A percentile compares a stretch with the other conserved stretches of the same genome.
Conservation (phyloP, 495 filamentous ascomycete species). For the Aspergillus baeticus region DNA sequence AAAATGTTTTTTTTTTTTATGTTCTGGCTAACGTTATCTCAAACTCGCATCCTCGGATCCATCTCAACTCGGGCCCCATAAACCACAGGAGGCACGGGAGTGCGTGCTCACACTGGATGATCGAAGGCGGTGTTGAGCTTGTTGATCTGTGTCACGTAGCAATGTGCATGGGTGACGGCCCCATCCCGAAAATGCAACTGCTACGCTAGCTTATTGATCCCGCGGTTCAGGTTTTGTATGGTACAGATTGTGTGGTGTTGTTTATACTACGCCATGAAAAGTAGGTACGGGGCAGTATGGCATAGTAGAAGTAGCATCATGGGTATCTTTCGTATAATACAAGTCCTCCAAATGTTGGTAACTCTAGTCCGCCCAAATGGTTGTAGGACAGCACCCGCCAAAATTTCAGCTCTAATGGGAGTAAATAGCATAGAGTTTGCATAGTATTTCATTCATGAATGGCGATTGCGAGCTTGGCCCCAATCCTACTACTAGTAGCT, state of each 20-base stretch:
- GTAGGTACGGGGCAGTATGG: neutral
- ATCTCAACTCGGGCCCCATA: neutral
- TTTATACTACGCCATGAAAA: no score
- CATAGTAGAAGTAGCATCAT: neutral
- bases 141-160: neutral
- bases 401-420: neutral
- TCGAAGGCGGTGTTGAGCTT: neutral
- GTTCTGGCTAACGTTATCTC: no score
- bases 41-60: no score
- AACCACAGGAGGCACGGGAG: neutral
- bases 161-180: neutral
- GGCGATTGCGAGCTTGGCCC: constrained; percentile 9
- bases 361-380: no score
- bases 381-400: no score
- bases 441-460: neutral
- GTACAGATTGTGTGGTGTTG: no score
- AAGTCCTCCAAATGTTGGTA: neutral
- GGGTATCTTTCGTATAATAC: constrained; percentile 6
- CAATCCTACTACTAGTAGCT: neutral
- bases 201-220: neutral
- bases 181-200: constrained; percentile 1
- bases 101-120: neutral
- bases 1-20: no score
- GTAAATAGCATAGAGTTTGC: constrained; percentile 5
- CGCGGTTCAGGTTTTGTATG: neutral